Evolutionary conservation across 176 grass and related monocot genomes (phyloP).

Genomic region (Zizania latifolia): DNA sequence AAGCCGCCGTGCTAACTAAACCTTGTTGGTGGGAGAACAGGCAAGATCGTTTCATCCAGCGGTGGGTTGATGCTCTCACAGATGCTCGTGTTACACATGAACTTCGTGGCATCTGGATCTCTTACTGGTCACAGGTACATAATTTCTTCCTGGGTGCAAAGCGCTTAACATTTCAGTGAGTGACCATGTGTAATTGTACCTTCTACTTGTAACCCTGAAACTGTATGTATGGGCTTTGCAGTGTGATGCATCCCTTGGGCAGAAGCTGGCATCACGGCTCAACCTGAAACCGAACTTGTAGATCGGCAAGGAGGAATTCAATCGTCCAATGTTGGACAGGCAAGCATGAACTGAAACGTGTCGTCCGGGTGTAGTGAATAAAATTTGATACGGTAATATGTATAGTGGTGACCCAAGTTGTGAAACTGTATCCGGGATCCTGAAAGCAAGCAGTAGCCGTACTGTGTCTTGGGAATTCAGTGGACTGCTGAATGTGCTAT

Average conservation of each 20-base stretch:
- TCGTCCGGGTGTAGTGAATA: conserved; percentile 19
- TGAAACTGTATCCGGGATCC: background rate
- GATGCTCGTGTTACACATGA: conserved; percentile 69
- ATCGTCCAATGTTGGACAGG: background rate
- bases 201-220: background rate
- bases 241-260: conserved; percentile 59
- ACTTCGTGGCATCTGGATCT: conserved; percentile 64
- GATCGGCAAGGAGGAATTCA: background rate
- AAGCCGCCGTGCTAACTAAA: conserved; percentile 1
- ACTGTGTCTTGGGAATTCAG: background rate
- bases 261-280: conserved; percentile 64
- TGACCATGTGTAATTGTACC: background rate
- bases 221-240: conserved; percentile 12
- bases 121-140: conserved; percentile 74
- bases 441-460: background rate
- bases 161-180: background rate
- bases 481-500: too few species aligned
- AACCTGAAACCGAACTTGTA: conserved; percentile 70
- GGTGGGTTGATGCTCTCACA: conserved; percentile 60
- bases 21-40: conserved; percentile 26
- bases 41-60: conserved; percentile 73
- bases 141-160: background rate
- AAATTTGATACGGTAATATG: background rate
- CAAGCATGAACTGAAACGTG: background rate
- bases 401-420: background rate